Percentiles rank a stretch among this genome's conserved stretches.
phyloP scores from a whole-genome alignment of 2,329 filamentous ascomycete genomes.

The Claviceps cyperi region DNA sequence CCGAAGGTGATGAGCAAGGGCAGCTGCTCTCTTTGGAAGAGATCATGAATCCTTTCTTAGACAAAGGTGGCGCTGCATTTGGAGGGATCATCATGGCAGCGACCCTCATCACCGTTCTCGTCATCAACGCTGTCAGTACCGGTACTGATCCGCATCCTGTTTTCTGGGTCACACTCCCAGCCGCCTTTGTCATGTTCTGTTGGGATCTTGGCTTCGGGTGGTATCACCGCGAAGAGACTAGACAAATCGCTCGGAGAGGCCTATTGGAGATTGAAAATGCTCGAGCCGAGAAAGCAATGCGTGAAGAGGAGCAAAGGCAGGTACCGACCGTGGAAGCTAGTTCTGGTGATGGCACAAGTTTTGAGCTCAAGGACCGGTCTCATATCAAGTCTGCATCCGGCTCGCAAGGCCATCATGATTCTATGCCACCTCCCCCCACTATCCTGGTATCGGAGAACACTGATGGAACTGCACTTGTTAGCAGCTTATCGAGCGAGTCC shows the following conservation, averaged over 20 bases:
- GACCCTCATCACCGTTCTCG: conserved; percentile 51
- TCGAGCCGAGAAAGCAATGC: conserved; percentile 7
- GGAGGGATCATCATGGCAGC: conserved; percentile 51
- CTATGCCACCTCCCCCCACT: conserved; percentile 4
- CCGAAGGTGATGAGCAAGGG: conserved; percentile 31
- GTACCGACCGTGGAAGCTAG: background rate
- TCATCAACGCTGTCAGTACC: conserved; percentile 46
- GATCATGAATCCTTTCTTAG: conserved; percentile 61
- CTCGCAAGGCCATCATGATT: background rate
- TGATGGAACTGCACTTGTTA: conserved; percentile 5
- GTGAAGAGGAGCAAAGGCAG: conserved; percentile 5
- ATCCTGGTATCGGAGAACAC: conserved; percentile 9
- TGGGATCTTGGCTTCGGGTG: conserved; percentile 54
- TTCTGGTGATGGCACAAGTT: background rate
- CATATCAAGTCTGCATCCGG: background rate
- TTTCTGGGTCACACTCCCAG: conserved; percentile 55
- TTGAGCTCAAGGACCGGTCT: conserved; percentile 2
- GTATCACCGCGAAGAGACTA: conserved; percentile 46
- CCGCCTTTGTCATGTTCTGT: conserved; percentile 51
- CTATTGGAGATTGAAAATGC: conserved; percentile 18
- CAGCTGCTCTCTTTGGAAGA: conserved; percentile 51
- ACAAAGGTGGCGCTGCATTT: conserved; percentile 50
- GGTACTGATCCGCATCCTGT: conserved; percentile 39
- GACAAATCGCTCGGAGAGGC: conserved; percentile 44
- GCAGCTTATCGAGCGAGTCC: conserved; percentile 3